phyloP scores from a whole-genome alignment of 495 filamentous ascomycete species.

The Parachaetomium inaequale region DNA sequence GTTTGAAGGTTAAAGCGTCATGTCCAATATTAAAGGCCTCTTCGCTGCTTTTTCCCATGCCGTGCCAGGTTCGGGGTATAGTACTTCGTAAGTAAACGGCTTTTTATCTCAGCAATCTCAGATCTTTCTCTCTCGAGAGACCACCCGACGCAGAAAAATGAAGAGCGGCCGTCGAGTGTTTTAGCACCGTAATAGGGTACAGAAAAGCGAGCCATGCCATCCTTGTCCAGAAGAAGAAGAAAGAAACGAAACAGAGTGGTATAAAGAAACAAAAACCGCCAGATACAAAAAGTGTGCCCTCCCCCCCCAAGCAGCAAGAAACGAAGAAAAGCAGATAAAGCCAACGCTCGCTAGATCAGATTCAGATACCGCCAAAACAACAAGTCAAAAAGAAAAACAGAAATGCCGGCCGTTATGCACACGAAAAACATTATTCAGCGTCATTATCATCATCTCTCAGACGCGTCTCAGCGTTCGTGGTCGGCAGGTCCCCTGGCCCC shows the following conservation, averaged over 20 bases:
- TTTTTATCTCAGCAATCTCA: slow-evolving; percentile 11
- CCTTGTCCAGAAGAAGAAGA: background rate
- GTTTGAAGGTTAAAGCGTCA: background rate
- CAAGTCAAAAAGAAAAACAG: slow-evolving; percentile 13
- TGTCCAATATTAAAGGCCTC: slow-evolving; percentile 20
- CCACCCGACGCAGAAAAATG: slow-evolving; percentile 2
- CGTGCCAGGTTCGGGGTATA: slow-evolving; percentile 19
- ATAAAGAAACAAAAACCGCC: slow-evolving; percentile 17
- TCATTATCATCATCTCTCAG: slow-evolving; percentile 24
- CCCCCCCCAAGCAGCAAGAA: background rate
- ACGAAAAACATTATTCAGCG: slow-evolving; percentile 16
- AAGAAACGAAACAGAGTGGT: slow-evolving; percentile 6
- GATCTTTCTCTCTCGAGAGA: background rate
- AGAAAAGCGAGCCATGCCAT: background rate
- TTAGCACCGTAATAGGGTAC: slow-evolving; percentile 4
- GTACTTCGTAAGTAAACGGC: slow-evolving; percentile 14
- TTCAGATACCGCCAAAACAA: slow-evolving; percentile 17
- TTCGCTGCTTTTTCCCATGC: slow-evolving; percentile 21
- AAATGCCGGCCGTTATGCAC: slow-evolving; percentile 16
- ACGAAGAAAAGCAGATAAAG: slow-evolving; percentile 6
- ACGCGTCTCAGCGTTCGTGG: background rate
- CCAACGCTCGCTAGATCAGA: slow-evolving; percentile 25
- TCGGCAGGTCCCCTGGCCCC: background rate
- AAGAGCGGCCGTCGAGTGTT: slow-evolving; percentile 12
- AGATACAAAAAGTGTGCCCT: background rate